Base-by-base conservation (phyloP, 352 stramenopile genomes). In the Pythium phragmiticola region DNA sequence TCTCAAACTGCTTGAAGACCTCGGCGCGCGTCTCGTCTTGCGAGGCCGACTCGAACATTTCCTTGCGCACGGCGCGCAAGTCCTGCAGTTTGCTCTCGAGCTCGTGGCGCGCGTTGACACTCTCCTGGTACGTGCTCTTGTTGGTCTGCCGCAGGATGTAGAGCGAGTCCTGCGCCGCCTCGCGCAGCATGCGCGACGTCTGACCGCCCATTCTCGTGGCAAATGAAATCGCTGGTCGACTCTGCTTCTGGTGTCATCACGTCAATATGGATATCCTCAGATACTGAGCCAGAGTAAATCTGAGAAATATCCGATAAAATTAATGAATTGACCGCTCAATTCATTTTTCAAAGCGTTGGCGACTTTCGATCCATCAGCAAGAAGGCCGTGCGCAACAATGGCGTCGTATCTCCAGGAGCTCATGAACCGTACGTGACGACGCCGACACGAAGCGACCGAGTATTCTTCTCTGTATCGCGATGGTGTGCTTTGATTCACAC, bases 71-170 rank as follows among this genome's bases (percentile, higher is more conserved):
- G 16, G 50, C 50, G 7, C 77, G 76, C 47, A 92, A 70, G 52
- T 89, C 75, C 47, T 76, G 60, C 45, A 92, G 70, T 60, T 90
- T 90, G 51, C 58, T 48, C 59, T 87, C 70, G 4, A 92, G 76
- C 50, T 92, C 80, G 19, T 74, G 60, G 43, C 78, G 78, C 45
- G 78, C 73, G 12, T 57, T 64, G 12, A 83, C 71, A 56, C 80
- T 89, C 52, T 80, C 70, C 56, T 91, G 74, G 62, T 95, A 95
- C 26, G 77, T 80, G 21, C 64, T 62, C 49, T 73, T 77, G 63
- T 88, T 90, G 17, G 86, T 95, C 70, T 90, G 78, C 7, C 78
- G 78, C 51, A 95, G 61, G 66, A 95, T 92, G 72, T 87, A 90
- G 49, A 80, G 68, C 64, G 84, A 91, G 74, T 95, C 86, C 67